Percentiles rank a stretch among this genome's conserved stretches.
Evolutionary conservation across 805 yeast genomes (phyloP).

Genomic region (Wickerhamomyces sydowiorum): DNA sequence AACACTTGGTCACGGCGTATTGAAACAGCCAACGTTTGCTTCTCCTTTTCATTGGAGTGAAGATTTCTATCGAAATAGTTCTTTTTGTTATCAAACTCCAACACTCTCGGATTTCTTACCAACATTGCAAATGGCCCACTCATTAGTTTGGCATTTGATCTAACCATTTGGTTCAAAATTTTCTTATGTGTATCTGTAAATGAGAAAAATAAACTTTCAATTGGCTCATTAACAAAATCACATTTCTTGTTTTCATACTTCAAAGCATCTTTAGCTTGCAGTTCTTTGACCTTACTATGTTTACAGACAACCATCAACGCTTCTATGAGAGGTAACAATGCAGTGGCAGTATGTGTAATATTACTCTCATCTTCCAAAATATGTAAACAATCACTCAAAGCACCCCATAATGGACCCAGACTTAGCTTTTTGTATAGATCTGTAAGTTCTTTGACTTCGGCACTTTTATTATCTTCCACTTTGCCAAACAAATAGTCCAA

Average conservation of each 20-base stretch:
- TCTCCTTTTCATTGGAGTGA: conserved; percentile 40
- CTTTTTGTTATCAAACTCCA: conserved; percentile 93
- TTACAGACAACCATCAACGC: conserved; percentile 95
- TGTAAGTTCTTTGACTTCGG: conserved; percentile 40
- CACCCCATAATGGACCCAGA: conserved; percentile 80
- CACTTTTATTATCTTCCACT: conserved; percentile 9
- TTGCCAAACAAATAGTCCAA: conserved; percentile 68
- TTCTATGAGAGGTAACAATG: conserved; percentile 81
- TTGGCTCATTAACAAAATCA: conserved; percentile 69
- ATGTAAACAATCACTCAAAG: conserved; percentile 66
- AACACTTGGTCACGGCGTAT: conserved; percentile 89
- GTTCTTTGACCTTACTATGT: conserved; percentile 61
- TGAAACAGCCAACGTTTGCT: conserved; percentile 49
- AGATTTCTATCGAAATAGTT: conserved; percentile 75
- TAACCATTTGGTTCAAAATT: conserved; percentile 84
- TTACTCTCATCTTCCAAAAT: conserved; percentile 53
- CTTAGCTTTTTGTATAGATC: conserved; percentile 61
- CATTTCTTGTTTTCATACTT: conserved; percentile 58
- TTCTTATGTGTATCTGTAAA: conserved; percentile 88
- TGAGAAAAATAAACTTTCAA: conserved; percentile 72
- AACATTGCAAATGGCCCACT: conserved; percentile 92
- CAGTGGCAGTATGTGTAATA: conserved; percentile 65
- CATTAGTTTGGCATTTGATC: conserved; percentile 87
- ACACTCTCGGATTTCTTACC: conserved; percentile 79
- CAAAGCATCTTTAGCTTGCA: conserved; percentile 45